These are phyloP conservation scores for Tetrahymena thermophila DNA, from an alignment of 73 alveolate species.

Conservation along the genomic window DNA sequence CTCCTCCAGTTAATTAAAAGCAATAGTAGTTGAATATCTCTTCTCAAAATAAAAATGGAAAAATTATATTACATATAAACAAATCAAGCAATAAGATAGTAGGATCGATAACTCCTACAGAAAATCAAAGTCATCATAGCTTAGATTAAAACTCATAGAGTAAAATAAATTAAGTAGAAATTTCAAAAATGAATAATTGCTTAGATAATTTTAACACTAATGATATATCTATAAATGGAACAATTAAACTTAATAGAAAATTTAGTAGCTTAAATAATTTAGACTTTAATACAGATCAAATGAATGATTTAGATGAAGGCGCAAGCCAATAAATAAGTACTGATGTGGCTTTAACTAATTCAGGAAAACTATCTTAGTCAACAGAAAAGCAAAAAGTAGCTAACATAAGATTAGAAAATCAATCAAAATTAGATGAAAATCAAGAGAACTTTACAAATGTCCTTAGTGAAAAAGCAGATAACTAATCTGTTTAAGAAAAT, in stretches of 20 bases:
- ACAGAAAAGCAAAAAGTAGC: neutral
- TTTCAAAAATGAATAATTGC: neutral
- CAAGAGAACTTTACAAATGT: neutral
- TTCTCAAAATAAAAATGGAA: neutral
- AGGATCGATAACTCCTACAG: neutral
- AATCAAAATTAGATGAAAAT: neutral
- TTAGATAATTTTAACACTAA: neutral
- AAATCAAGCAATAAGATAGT: neutral
- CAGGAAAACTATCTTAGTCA: neutral
- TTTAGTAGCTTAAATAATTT: neutral
- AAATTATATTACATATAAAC: neutral
- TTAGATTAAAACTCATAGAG: neutral
- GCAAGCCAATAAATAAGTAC: neutral
- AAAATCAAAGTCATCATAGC: neutral
- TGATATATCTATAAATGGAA: neutral
- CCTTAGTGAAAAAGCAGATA: neutral
- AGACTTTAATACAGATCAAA: neutral
- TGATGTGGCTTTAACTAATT: neutral
- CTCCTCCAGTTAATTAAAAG: neutral
- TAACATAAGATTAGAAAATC: neutral
- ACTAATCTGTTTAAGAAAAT: neutral
- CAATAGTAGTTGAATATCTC: neutral
- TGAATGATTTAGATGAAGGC: neutral
- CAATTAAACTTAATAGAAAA: neutral
- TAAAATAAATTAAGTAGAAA: neutral